Percentiles rank a stretch among this genome's conserved stretches.
phyloP scores from a whole-genome alignment of 352 stramenopile species.

The Thalassiosira exigua region DNA sequence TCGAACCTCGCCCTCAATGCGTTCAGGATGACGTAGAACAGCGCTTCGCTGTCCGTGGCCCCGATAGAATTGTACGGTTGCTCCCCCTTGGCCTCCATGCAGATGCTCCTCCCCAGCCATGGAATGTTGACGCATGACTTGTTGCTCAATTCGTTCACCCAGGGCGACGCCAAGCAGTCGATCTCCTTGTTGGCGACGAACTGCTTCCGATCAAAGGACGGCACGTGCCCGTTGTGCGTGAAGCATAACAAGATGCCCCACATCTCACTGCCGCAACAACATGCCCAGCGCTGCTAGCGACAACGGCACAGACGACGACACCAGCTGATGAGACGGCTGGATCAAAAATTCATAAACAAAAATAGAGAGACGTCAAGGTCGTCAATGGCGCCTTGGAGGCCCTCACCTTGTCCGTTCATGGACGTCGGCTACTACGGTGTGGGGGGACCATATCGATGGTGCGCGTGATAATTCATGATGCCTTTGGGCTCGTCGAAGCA shows the following conservation, averaged over 20 bases:
- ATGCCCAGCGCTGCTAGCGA: too few species aligned
- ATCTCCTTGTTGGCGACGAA: conserved; percentile 1
- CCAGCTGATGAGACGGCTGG: too few species aligned
- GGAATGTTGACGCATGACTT: conserved; percentile 20
- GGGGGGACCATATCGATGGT: too few species aligned
- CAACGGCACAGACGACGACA: too few species aligned
- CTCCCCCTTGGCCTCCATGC: conserved; percentile 6
- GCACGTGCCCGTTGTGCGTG: conserved; percentile 72
- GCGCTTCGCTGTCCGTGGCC: conserved; percentile 75
- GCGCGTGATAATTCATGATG: too few species aligned
- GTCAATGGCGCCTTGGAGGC: too few species aligned
- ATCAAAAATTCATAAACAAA: too few species aligned
- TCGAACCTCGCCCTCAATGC: conserved; percentile 71
- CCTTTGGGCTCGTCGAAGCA: too few species aligned
- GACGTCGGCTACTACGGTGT: too few species aligned
- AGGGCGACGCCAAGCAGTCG: neutral
- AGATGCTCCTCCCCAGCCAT: conserved; percentile 8
- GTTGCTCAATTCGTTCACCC: neutral
- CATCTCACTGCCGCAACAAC: too few species aligned
- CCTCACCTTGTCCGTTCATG: too few species aligned
- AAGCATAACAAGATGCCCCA: conserved; percentile 70
- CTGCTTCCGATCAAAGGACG: conserved; percentile 33
- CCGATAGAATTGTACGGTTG: conserved; percentile 72
- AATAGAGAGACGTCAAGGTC: too few species aligned
- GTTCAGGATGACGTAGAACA: conserved; percentile 84